phyloP scores from a whole-genome alignment of 2,329 filamentous ascomycete genomes.

The Trichoderma sp. region DNA sequence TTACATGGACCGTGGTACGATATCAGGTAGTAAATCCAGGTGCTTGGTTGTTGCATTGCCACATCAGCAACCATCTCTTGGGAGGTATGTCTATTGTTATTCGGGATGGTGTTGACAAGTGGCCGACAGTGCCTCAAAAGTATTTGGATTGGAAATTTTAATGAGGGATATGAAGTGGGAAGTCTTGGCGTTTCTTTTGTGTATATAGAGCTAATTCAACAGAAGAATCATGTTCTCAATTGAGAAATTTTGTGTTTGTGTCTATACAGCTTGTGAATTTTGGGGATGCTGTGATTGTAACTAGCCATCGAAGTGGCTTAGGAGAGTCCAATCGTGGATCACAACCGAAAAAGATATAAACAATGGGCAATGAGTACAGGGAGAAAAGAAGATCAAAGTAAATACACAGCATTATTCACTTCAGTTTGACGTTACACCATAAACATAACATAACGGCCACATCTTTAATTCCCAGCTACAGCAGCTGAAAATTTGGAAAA shows the following conservation, averaged over 20 bases:
- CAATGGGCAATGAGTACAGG: neutral
- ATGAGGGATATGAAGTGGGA: neutral
- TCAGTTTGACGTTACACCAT: neutral
- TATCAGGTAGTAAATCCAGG: constrained; percentile 53
- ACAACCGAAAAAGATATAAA: too few species aligned
- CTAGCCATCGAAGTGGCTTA: neutral
- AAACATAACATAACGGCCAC: neutral
- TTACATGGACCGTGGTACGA: constrained; percentile 47
- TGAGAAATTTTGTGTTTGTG: neutral
- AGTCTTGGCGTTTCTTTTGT: too few species aligned
- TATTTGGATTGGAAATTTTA: constrained; percentile 30
- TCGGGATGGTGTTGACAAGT: constrained; percentile 44
- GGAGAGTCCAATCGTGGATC: neutral
- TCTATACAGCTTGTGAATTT: neutral
- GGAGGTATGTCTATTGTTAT: constrained; percentile 56
- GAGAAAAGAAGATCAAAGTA: neutral
- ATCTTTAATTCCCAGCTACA: neutral
- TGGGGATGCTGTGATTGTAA: neutral
- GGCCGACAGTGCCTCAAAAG: constrained; percentile 40
- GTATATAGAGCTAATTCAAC: neutral
- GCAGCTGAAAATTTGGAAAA: neutral
- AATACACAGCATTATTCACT: neutral
- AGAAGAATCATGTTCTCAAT: neutral
- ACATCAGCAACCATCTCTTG: constrained; percentile 51
- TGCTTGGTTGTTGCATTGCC: constrained; percentile 54